Evolutionary conservation across 2,329 filamentous ascomycete species (phyloP).

Genomic region (Monilinia fructicola): DNA sequence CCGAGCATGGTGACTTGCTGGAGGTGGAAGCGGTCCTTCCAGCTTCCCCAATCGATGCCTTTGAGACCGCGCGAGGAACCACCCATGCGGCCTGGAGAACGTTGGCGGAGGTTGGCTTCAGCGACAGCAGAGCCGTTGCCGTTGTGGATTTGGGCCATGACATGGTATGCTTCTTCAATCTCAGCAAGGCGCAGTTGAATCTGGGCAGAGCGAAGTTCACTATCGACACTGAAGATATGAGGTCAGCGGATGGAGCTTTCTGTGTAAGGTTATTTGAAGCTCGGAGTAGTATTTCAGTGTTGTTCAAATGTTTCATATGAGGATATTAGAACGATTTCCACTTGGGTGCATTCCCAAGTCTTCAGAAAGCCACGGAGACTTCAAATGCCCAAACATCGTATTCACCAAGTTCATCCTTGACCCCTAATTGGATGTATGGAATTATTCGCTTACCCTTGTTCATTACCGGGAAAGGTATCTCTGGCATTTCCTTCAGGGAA

Average conservation of each 20-base stretch:
- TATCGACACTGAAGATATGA: constrained; percentile 49
- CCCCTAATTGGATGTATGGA: neutral
- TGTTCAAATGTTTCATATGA: neutral
- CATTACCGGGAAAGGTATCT: constrained; percentile 55
- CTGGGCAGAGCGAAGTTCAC: constrained; percentile 58
- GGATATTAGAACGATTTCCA: neutral
- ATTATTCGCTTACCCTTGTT: constrained; percentile 45
- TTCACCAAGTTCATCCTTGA: no score
- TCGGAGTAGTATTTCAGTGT: neutral
- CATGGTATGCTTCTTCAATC: constrained; percentile 60
- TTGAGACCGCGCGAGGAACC: constrained; percentile 58
- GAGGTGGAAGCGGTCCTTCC: constrained; percentile 56
- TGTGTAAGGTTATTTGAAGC: neutral
- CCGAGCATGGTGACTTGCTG: constrained; percentile 61
- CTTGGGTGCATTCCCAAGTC: neutral
- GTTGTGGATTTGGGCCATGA: constrained; percentile 55
- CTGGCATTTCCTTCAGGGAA: constrained; percentile 56
- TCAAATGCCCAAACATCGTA: neutral
- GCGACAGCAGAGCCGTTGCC: constrained; percentile 54
- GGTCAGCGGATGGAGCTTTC: neutral
- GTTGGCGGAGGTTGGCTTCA: constrained; percentile 53
- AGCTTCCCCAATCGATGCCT: constrained; percentile 55
- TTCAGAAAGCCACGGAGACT: neutral
- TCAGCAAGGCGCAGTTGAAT: constrained; percentile 63
- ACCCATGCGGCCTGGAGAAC: constrained; percentile 52